Evolutionary conservation across 805 yeast genomes (phyloP).

Genomic region (Monosporozyma siamensis): DNA sequence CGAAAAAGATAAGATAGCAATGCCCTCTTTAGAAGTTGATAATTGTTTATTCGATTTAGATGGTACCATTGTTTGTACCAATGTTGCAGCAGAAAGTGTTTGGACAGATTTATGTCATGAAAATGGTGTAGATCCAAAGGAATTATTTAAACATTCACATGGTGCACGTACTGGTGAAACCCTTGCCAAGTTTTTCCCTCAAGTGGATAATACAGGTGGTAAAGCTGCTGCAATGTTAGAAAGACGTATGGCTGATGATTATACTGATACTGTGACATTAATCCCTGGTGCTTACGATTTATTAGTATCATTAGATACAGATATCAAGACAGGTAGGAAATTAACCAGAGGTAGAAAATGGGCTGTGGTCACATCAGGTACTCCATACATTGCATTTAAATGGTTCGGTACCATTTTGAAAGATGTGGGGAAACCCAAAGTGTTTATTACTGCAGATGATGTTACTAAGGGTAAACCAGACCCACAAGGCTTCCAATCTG

Average conservation of each 20-base stretch:
- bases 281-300: constrained; percentile 63
- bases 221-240: constrained; percentile 46
- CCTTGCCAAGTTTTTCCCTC: constrained; percentile 56
- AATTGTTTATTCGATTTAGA: constrained; percentile 60
- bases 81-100: constrained; percentile 63
- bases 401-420: constrained; percentile 54
- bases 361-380: constrained; percentile 80
- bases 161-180: constrained; percentile 71
- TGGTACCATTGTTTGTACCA: constrained; percentile 74
- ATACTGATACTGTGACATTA: constrained; percentile 55
- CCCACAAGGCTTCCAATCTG: constrained; percentile 64
- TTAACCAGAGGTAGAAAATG: constrained; percentile 39
- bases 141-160: constrained; percentile 58
- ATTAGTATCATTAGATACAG: constrained; percentile 38
- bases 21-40: constrained; percentile 9
- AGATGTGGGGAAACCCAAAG: constrained; percentile 50
- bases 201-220: constrained; percentile 49
- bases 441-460: constrained; percentile 70
- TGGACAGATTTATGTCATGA: constrained; percentile 55
- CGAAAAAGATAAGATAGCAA: too few relatives aligned
- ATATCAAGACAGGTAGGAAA: constrained; percentile 11
- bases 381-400: constrained; percentile 56
- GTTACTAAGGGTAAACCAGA: constrained; percentile 70
- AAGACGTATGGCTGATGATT: constrained; percentile 51
- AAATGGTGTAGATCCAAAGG: constrained; percentile 52